These are phyloP conservation scores for Coemansia sp. DNA, from an alignment of 192 early-diverging fungal genomes.

Conservation along the genomic window DNA sequence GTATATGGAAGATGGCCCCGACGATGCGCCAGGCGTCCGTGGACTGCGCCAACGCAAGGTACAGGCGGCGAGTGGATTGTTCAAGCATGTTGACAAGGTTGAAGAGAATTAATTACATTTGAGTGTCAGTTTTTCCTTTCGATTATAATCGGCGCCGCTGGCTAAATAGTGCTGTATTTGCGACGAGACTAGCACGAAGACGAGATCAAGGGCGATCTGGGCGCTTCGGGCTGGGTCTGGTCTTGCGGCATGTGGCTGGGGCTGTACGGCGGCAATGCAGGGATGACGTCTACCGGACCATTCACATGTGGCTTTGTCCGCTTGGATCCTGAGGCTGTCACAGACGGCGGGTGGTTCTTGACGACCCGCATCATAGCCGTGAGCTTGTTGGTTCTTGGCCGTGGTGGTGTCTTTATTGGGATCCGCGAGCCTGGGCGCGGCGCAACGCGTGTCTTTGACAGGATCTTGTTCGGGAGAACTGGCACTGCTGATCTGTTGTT, in stretches of 20 bases:
- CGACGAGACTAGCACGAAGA: slow-evolving; percentile 10
- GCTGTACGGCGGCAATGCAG: background rate
- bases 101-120: no score
- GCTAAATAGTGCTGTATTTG: background rate
- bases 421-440: background rate
- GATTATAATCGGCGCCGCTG: no score
- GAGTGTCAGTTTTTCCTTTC: no score
- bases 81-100: slow-evolving; percentile 22
- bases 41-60: slow-evolving; percentile 20
- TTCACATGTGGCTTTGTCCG: no score
- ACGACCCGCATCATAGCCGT: slow-evolving; percentile 49
- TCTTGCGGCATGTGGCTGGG: background rate
- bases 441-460: background rate
- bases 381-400: slow-evolving; percentile 23
- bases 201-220: slow-evolving; percentile 20
- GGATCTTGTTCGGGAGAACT: slow-evolving; percentile 1
- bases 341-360: slow-evolving; percentile 5
- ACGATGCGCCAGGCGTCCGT: slow-evolving; percentile 10
- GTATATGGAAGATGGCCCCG: slow-evolving; percentile 43
- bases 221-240: slow-evolving; percentile 6
- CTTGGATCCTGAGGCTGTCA: slow-evolving; percentile 2
- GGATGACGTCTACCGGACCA: background rate
- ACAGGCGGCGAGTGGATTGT: slow-evolving; percentile 27
- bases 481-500: background rate
- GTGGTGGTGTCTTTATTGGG: background rate